These are phyloP conservation scores for Xerophyta viscosa DNA, from an alignment of 106 monocot species.

Conservation along the genomic window DNA sequence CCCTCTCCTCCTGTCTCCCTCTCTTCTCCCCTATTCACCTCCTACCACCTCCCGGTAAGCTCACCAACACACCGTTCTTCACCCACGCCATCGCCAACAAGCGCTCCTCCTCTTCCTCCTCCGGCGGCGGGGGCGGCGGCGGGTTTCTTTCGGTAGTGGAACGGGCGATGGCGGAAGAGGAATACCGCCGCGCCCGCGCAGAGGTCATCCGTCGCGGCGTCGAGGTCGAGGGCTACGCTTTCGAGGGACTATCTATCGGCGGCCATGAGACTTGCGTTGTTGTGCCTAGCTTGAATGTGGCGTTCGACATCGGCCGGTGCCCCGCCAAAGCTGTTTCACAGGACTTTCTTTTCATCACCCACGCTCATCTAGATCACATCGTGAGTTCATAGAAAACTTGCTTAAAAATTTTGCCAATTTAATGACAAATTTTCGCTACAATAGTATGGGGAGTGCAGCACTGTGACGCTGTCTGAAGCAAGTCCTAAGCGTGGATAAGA, in stretches of 20 bases:
- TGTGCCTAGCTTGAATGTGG: slow-evolving; percentile 63
- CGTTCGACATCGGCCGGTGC: slow-evolving; percentile 88
- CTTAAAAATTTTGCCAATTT: background rate
- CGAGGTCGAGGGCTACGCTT: slow-evolving; percentile 72
- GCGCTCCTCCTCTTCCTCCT: background rate
- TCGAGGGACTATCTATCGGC: slow-evolving; percentile 81
- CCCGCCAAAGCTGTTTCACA: slow-evolving; percentile 67
- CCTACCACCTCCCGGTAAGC: background rate
- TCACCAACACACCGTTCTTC: background rate
- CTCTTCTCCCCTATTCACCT: background rate
- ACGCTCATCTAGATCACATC: slow-evolving; percentile 93
- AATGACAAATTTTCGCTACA: background rate
- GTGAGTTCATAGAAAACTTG: slow-evolving; percentile 26
- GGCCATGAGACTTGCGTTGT: slow-evolving; percentile 90
- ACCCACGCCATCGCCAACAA: background rate
- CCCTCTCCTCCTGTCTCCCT: background rate
- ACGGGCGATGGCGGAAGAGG: slow-evolving; percentile 65
- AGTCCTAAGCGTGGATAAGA: too few species aligned
- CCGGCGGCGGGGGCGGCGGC: background rate
- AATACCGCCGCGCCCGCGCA: slow-evolving; percentile 73
- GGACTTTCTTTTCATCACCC: slow-evolving; percentile 89
- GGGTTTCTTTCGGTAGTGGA: slow-evolving; percentile 63
- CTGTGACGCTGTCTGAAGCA: too few species aligned
- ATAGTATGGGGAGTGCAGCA: too few species aligned
- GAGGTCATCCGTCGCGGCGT: slow-evolving; percentile 77